Evolutionary conservation across 139 green algal species (phyloP).

Genomic region (Chlorella sp.): DNA sequence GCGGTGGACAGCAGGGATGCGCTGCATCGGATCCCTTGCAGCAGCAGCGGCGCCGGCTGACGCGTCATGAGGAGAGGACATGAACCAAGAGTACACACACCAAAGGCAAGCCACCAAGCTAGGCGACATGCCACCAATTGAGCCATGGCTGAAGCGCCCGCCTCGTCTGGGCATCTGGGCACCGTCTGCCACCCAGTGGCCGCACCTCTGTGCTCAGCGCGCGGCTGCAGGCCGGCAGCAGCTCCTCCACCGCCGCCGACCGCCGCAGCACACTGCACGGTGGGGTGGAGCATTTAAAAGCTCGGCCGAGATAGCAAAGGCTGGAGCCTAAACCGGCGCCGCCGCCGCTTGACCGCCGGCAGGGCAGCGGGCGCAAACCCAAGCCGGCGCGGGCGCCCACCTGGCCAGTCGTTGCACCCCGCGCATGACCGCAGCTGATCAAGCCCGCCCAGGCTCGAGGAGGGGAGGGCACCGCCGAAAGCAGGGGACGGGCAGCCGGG

Average conservation of each 20-base stretch:
- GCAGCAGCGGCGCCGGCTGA: too few species aligned
- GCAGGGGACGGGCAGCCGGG: too few species aligned
- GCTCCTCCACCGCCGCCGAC: conserved; percentile 5
- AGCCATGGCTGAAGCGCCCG: neutral
- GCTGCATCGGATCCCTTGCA: too few species aligned
- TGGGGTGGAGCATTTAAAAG: too few species aligned
- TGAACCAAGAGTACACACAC: too few species aligned
- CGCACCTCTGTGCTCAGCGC: conserved; percentile 3
- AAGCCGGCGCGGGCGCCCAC: neutral
- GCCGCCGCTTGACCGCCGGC: neutral
- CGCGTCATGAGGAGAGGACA: too few species aligned
- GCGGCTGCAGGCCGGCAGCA: neutral
- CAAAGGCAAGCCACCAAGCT: too few species aligned
- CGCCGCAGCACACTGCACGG: conserved; percentile 10
- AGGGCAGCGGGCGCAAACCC: conserved; percentile 15
- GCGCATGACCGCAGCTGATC: conserved; percentile 5
- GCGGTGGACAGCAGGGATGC: neutral
- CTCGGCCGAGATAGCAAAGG: too few species aligned
- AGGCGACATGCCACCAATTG: neutral
- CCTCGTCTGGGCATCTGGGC: too few species aligned
- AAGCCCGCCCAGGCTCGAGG: too few species aligned
- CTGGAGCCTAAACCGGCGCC: neutral
- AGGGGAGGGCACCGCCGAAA: too few species aligned
- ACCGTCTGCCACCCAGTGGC: neutral
- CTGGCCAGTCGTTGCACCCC: conserved; percentile 24